Evolutionary conservation across 768 basidiomycete genomes (phyloP).

Genomic region (Piloderma croceum): DNA sequence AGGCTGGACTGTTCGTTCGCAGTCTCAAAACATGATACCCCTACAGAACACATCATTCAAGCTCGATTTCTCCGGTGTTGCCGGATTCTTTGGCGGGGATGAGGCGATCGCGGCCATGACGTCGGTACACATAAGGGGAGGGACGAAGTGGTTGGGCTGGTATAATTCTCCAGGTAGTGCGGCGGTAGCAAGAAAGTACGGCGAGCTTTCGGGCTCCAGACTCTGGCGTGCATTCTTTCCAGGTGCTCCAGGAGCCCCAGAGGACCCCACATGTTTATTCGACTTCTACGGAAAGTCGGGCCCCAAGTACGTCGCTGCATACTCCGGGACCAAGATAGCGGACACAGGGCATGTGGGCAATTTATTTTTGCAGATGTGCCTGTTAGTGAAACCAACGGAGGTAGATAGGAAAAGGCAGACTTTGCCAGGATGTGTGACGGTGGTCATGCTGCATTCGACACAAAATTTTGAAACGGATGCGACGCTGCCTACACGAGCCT

Average conservation of each 20-base stretch:
- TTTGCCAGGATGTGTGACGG: constrained; percentile 11
- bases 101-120: constrained; percentile 32
- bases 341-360: constrained; percentile 26
- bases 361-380: constrained; percentile 17
- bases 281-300: constrained; percentile 21
- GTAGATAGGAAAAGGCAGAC: constrained; percentile 15
- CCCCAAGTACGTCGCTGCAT: constrained; percentile 19
- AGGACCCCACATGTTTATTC: constrained; percentile 24
- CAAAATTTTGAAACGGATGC: no score
- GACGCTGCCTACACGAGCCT: no score
- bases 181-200: constrained; percentile 25
- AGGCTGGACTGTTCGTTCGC: no score
- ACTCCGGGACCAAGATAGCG: constrained; percentile 22
- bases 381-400: constrained; percentile 1
- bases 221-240: constrained; percentile 32
- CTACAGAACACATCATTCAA: no score
- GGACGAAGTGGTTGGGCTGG: constrained; percentile 31
- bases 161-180: constrained; percentile 33
- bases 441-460: constrained; percentile 18
- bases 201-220: constrained; percentile 25
- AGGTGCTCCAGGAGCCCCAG: constrained; percentile 25
- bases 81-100: constrained; percentile 31
- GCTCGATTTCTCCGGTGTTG: constrained; percentile 25
- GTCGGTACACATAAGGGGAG: constrained; percentile 27
- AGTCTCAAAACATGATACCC: no score